phyloP scores from a whole-genome alignment of 768 basidiomycete species.

The Tulasnella sp. region DNA sequence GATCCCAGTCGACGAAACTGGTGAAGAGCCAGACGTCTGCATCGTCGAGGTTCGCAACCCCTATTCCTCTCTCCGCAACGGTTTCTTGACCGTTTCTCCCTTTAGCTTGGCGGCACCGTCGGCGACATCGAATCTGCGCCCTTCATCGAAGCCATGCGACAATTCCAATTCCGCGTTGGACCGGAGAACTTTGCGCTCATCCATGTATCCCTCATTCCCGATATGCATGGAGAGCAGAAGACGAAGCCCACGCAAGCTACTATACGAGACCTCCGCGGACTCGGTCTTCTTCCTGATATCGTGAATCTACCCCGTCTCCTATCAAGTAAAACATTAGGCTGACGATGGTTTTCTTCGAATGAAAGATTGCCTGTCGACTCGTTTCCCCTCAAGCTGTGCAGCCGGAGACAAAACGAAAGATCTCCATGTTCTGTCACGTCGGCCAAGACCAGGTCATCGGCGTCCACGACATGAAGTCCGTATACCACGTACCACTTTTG shows the following conservation, averaged over 20 bases:
- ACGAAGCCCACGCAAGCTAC: slow-evolving; percentile 99
- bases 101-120: slow-evolving; percentile 94
- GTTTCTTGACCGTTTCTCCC: neutral
- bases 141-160: slow-evolving; percentile 98
- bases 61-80: neutral
- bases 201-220: slow-evolving; percentile 96
- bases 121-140: slow-evolving; percentile 99
- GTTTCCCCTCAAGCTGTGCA: slow-evolving; percentile 77
- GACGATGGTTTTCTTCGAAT: neutral
- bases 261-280: slow-evolving; percentile 85
- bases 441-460: slow-evolving; percentile 79
- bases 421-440: slow-evolving; percentile 99
- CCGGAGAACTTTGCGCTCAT: slow-evolving; percentile 95
- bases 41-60: slow-evolving; percentile 78
- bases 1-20: slow-evolving; percentile 91
- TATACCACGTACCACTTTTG: slow-evolving; percentile 94
- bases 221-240: slow-evolving; percentile 98
- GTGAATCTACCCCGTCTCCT: slow-evolving; percentile 55
- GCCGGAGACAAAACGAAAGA: slow-evolving; percentile 85
- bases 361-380: slow-evolving; percentile 87
- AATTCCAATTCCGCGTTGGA: slow-evolving; percentile 98
- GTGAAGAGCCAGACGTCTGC: slow-evolving; percentile 90
- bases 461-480: slow-evolving; percentile 92
- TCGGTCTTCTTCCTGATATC: slow-evolving; percentile 89
- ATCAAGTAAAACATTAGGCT: neutral